Evolutionary conservation across 2,329 filamentous ascomycete species (phyloP).

Genomic region (Aspergillus flavus): DNA sequence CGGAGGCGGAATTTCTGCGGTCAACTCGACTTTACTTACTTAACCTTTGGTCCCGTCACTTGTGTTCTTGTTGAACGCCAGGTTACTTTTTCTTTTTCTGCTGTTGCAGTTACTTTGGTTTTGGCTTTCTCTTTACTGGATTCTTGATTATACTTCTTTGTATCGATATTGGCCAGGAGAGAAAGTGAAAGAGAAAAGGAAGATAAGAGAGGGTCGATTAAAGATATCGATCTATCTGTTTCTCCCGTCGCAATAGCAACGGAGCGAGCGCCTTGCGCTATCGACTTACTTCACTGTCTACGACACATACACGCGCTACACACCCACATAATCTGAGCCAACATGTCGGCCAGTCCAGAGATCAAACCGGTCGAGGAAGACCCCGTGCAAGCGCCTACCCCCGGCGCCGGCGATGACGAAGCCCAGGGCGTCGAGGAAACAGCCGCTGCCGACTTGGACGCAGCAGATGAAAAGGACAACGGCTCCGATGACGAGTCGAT

Average conservation of each 20-base stretch:
- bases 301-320: constrained; percentile 1
- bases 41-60: neutral
- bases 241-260: neutral
- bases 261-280: constrained; percentile 3
- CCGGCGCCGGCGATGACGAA: constrained; percentile 27
- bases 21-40: neutral
- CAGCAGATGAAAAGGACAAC: constrained; percentile 38
- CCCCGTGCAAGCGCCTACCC: constrained; percentile 29
- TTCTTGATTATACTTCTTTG: constrained; percentile 11
- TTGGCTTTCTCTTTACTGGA: neutral
- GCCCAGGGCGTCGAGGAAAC: constrained; percentile 11
- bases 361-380: constrained; percentile 27
- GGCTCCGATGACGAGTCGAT: constrained; percentile 63
- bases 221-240: neutral
- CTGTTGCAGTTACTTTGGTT: too few species aligned
- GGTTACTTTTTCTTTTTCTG: neutral
- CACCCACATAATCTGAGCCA: neutral
- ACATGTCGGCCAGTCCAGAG: constrained; percentile 45
- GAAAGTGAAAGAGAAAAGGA: neutral
- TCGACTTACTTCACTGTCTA: neutral
- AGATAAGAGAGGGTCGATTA: neutral
- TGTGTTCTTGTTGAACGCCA: neutral
- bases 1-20: constrained; percentile 24
- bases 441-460: constrained; percentile 3
- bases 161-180: neutral